A percentile compares a stretch with the other conserved stretches of the same genome.
Evolutionary conservation across 805 yeast genomes (phyloP).

Genomic region (Wickerhamomyces bovis): DNA sequence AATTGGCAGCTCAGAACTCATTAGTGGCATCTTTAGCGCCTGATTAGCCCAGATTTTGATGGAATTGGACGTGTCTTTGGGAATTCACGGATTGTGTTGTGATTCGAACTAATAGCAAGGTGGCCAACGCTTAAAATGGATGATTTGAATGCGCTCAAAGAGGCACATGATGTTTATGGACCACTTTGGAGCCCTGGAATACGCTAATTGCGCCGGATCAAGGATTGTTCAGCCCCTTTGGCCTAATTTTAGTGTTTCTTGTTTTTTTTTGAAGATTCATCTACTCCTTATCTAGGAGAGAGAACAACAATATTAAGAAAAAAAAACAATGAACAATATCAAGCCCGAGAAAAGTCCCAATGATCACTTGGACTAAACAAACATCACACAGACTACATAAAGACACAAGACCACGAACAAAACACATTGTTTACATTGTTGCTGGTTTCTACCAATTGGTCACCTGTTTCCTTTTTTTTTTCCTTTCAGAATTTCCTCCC

Average conservation of each 20-base stretch:
- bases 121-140: not conserved
- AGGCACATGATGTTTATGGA: not conserved
- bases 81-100: not conserved
- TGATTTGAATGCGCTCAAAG: not conserved
- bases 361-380: no score
- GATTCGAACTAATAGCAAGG: not conserved
- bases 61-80: not conserved
- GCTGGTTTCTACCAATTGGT: no score
- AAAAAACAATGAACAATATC: not conserved
- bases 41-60: not conserved
- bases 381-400: no score
- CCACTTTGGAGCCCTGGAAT: not conserved
- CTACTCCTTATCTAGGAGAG: not conserved
- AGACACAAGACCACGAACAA: no score
- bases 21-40: not conserved
- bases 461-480: not conserved
- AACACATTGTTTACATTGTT: no score
- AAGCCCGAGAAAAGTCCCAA: not conserved
- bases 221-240: not conserved
- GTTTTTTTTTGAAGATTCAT: no score
- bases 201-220: not conserved
- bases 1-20: not conserved
- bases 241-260: not conserved
- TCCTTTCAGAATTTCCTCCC: not conserved
- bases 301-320: no score